A percentile compares a stretch with the other conserved stretches of the same genome.
Evolutionary conservation across 2,329 filamentous ascomycete genomes (phyloP).

Genomic region (Trichoderma hamatum): DNA sequence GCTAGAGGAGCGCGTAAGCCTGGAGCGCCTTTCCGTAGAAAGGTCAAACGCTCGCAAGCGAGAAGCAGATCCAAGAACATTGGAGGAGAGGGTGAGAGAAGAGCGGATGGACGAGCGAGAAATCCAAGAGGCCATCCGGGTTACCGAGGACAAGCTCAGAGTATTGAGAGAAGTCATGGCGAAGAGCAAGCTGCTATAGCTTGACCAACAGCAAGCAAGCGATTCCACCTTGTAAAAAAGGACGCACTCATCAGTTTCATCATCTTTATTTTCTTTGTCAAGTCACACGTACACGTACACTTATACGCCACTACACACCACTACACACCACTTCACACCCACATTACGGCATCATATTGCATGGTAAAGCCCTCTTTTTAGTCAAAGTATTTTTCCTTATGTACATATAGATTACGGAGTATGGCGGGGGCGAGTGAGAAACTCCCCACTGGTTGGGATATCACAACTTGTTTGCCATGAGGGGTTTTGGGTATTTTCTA

Average conservation of each 20-base stretch:
- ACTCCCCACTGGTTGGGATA: constrained; percentile 1
- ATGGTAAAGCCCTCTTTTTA: constrained; percentile 15
- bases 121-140: constrained; percentile 76
- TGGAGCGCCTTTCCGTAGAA: constrained; percentile 60
- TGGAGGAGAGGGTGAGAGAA: constrained; percentile 61
- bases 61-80: constrained; percentile 56
- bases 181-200: constrained; percentile 47
- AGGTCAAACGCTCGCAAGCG: constrained; percentile 46
- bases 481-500: constrained; percentile 6
- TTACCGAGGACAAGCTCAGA: constrained; percentile 83
- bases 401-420: constrained; percentile 21
- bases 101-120: constrained; percentile 71
- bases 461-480: not conserved
- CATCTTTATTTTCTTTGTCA: not conserved
- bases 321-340: not conserved
- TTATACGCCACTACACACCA: not conserved
- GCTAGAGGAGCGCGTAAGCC: constrained; percentile 82
- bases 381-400: constrained; percentile 3
- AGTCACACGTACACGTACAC: not conserved
- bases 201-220: not conserved
- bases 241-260: constrained; percentile 3
- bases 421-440: constrained; percentile 2
- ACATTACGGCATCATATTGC: constrained; percentile 19
- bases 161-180: constrained; percentile 72
- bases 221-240: not conserved